Evolutionary conservation across 345 rosid genomes (phyloP).

Genomic region (Populus nigra): DNA sequence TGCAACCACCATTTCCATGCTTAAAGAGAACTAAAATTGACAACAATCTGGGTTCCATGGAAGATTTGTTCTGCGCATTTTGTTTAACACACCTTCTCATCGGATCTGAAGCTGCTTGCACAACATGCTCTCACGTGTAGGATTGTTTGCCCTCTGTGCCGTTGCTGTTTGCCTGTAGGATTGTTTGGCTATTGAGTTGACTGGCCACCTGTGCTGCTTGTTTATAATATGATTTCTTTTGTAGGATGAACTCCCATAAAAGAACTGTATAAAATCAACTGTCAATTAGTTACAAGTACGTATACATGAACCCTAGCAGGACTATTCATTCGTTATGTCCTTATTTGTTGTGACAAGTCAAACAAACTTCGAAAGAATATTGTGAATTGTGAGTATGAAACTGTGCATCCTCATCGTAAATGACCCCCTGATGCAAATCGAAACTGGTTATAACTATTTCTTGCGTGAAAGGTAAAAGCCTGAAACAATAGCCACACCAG

Average conservation of each 20-base stretch:
- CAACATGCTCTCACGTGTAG: not conserved
- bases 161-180: not conserved
- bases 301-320: not conserved
- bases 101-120: not conserved
- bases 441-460: constrained; percentile 31
- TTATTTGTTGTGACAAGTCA: not conserved
- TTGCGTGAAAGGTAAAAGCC: constrained; percentile 60
- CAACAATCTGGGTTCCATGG: not conserved
- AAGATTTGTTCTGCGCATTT: not conserved
- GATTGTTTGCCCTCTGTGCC: not conserved
- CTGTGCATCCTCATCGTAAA: not conserved
- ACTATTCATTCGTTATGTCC: not conserved
- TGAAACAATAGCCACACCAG: constrained; percentile 67
- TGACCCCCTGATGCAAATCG: not conserved
- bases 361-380: too few species aligned
- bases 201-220: not conserved
- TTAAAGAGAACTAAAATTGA: not conserved
- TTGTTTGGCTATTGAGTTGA: not conserved
- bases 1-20: not conserved
- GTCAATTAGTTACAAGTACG: not conserved
- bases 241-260: not conserved
- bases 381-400: not conserved
- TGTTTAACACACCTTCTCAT: not conserved
- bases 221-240: not conserved
- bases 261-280: not conserved